These are phyloP conservation scores for Myriosclerotinia scirpicola DNA, from an alignment of 2,329 filamentous ascomycete species.

Conservation along the genomic window DNA sequence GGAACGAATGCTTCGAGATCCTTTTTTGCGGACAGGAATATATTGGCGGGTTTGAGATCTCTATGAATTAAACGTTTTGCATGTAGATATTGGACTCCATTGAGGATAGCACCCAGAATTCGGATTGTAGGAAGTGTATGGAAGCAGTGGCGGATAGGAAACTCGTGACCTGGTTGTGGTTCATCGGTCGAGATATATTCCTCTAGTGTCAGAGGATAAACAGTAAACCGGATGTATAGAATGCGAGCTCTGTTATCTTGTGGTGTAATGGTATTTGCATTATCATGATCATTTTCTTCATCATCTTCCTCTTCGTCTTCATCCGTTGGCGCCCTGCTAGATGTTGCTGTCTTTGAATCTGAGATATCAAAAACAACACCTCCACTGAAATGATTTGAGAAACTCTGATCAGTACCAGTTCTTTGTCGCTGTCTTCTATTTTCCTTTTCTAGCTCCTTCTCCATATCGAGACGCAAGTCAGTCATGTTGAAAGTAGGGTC, in stretches of 20 bases:
- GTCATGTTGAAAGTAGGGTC: conserved; percentile 8
- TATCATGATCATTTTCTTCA: neutral
- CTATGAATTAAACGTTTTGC: conserved; percentile 60
- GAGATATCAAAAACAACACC: conserved; percentile 12
- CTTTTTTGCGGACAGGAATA: conserved; percentile 57
- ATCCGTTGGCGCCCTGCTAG: neutral
- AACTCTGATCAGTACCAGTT: neutral
- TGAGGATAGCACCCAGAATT: conserved; percentile 58
- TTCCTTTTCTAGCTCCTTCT: conserved; percentile 18
- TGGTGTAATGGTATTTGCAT: conserved; percentile 6
- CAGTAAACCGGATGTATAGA: conserved; percentile 53
- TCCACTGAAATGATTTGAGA: neutral
- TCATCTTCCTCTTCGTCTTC: neutral
- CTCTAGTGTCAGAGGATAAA: conserved; percentile 61
- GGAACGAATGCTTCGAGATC: conserved; percentile 35
- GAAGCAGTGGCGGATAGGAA: conserved; percentile 56
- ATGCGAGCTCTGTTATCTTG: conserved; percentile 24
- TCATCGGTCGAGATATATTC: conserved; percentile 53
- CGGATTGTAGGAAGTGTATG: conserved; percentile 57
- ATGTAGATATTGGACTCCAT: conserved; percentile 66
- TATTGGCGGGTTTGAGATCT: conserved; percentile 67
- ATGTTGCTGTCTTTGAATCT: neutral
- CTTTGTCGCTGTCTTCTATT: conserved; percentile 9
- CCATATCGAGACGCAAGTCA: conserved; percentile 18
- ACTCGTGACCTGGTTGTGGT: conserved; percentile 19